Evolutionary conservation across 1,284 basidiomycete genomes (phyloP), one percentile per base, ranked within the genome.

Genomic region (Ceratobasidium sp.): DNA sequence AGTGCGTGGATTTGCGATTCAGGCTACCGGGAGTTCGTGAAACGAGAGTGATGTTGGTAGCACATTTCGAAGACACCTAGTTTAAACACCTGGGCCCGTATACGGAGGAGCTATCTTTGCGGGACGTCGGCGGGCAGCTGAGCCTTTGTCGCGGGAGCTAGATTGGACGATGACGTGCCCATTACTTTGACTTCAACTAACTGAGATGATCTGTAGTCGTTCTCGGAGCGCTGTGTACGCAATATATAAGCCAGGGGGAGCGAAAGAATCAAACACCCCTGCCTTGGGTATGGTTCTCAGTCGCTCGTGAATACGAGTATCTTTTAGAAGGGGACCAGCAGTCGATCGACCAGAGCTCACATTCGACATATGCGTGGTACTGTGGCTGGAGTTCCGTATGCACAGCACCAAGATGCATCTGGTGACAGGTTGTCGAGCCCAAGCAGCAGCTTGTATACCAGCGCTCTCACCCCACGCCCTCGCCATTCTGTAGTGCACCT

Each of bases 401-500:
- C 62, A 44, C 40, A 64, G 37, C 19, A 46, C 40, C 44, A 64
- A 43, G 13, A 19, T 44, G 15, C 19, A 8, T 43, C 32, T 9
- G 3, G 15, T 64, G 37, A 43, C 66, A 56, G 37, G 52, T 32
- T 52, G 51, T 56, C 52, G 66, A 68, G 66, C 17, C 37, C 66
- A 43, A 37, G 13, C 51, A 49, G 66, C 66, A 54, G 22, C 29
- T 43, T 51, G 34, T 15, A 17, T 40, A 34, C 34, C 49, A n/a
- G 62, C 62, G 37, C 40, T 19, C 62, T 64, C 40, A 29, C 62
- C 40, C 62, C 62, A 40, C 62, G 25, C 62, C n/a, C 34, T 46
- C 19, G 43, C 25, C 40, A 46, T 37, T 40, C 37, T 59, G 17
- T 25, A 25, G 22, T 37, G 19, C 29, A 37, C 29, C 8, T 25